Evolutionary conservation across 1,139 yeast species (phyloP).

Genomic region (Protomyces macrosporus): DNA sequence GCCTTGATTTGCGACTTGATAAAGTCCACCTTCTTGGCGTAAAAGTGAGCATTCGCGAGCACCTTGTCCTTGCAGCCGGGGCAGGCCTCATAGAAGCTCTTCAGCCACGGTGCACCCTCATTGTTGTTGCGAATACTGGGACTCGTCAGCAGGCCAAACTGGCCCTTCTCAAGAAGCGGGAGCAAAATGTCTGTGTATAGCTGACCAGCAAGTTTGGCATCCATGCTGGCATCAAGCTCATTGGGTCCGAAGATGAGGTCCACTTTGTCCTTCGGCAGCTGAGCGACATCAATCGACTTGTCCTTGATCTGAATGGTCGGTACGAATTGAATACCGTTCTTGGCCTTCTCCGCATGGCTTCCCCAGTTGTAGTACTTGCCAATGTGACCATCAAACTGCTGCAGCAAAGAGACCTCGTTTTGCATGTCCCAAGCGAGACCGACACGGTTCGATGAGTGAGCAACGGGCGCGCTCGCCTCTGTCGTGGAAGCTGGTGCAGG

Average conservation of each 20-base stretch:
- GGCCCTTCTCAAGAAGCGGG: neutral
- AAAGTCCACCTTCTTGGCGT: conserved; percentile 6
- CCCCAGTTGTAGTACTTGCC: neutral
- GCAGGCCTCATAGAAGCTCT: conserved; percentile 6
- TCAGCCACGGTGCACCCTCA: conserved; percentile 18
- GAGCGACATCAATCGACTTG: too few species aligned
- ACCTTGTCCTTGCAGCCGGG: neutral
- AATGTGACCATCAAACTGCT: neutral
- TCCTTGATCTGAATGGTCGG: too few species aligned
- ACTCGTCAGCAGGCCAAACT: neutral
- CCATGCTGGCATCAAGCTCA: neutral
- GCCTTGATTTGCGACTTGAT: conserved; percentile 9
- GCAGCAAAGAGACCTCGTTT: neutral
- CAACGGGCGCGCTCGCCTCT: neutral
- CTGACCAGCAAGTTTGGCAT: neutral
- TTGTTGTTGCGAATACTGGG: conserved; percentile 14
- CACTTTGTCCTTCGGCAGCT: too few species aligned
- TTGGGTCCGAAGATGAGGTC: neutral
- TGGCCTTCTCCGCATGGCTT: neutral
- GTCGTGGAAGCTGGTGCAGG: too few species aligned
- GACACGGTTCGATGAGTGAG: neutral
- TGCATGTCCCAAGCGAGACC: neutral
- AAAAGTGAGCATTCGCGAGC: conserved; percentile 11
- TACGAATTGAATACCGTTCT: too few species aligned
- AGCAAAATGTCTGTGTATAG: neutral